Evolutionary conservation across 345 rosid genomes (phyloP).

Genomic region (Kandelia obovata): DNA sequence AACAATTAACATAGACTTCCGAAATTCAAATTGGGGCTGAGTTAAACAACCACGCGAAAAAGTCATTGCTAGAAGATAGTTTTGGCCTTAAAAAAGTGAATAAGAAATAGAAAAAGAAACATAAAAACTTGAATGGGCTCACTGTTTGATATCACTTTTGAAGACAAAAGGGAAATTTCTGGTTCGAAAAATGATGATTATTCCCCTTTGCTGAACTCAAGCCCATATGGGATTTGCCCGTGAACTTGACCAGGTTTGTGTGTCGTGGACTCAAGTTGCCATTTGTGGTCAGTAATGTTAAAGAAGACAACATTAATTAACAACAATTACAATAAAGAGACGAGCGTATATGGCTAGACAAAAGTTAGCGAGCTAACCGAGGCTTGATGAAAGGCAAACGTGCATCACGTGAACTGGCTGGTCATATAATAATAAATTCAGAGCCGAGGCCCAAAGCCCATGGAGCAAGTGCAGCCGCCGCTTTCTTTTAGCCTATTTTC

Average conservation of each 20-base stretch:
- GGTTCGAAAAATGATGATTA: not conserved
- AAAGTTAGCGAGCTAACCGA: not conserved
- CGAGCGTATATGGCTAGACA: too few species aligned
- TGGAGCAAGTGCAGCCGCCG: not conserved
- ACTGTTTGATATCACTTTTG: not conserved
- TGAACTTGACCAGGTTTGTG: not conserved
- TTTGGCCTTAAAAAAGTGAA: too few species aligned
- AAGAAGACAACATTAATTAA: too few species aligned
- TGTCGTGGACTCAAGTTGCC: too few species aligned
- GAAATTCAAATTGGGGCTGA: too few species aligned
- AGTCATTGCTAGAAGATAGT: too few species aligned
- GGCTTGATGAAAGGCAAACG: not conserved
- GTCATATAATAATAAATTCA: too few species aligned
- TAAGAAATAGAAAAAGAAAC: not conserved
- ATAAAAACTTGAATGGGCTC: not conserved
- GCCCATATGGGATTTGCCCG: not conserved
- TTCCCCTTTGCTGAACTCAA: not conserved
- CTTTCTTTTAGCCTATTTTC: not conserved
- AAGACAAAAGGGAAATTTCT: not conserved
- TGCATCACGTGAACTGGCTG: not conserved
- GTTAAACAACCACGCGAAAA: too few species aligned
- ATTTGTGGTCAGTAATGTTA: too few species aligned
- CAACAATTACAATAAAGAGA: too few species aligned
- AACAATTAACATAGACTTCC: not conserved
- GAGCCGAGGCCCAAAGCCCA: not conserved